Evolutionary conservation across 1,284 basidiomycete genomes (phyloP).

Genomic region (Trametes polyzona): DNA sequence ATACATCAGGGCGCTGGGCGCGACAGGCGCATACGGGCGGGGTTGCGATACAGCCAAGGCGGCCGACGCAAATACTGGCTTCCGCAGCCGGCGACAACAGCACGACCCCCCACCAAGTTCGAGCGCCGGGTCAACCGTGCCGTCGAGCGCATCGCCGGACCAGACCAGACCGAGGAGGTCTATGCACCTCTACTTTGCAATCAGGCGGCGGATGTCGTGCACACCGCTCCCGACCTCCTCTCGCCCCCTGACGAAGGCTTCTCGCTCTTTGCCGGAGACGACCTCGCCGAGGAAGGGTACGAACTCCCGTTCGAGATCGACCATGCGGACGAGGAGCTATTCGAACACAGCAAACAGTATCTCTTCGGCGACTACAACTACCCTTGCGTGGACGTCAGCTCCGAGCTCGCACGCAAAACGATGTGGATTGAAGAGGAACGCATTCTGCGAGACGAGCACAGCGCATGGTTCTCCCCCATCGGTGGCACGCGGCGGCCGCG

Average conservation of each 20-base stretch:
- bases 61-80: conserved; percentile 93
- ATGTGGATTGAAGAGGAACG: conserved; percentile 79
- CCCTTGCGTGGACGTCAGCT: conserved; percentile 85
- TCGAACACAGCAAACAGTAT: conserved; percentile 69
- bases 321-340: conserved; percentile 72
- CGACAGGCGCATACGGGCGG: conserved; percentile 84
- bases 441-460: conserved; percentile 67
- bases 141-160: conserved; percentile 47
- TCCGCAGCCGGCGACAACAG: conserved; percentile 62
- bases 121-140: conserved; percentile 48
- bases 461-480: conserved; percentile 68
- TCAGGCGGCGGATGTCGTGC: conserved; percentile 71
- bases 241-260: conserved; percentile 43
- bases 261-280: conserved; percentile 35
- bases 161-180: conserved; percentile 60
- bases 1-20: conserved; percentile 88
- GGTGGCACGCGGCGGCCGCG: conserved; percentile 47
- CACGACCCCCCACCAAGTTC: conserved; percentile 42
- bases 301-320: conserved; percentile 67
- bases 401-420: conserved; percentile 62
- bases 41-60: conserved; percentile 87
- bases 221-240: conserved; percentile 60
- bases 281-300: conserved; percentile 57
- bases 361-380: conserved; percentile 94
- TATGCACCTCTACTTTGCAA: conserved; percentile 77